phyloP scores from a whole-genome alignment of 2,329 filamentous ascomycete species.

The Drechslera avenae region DNA sequence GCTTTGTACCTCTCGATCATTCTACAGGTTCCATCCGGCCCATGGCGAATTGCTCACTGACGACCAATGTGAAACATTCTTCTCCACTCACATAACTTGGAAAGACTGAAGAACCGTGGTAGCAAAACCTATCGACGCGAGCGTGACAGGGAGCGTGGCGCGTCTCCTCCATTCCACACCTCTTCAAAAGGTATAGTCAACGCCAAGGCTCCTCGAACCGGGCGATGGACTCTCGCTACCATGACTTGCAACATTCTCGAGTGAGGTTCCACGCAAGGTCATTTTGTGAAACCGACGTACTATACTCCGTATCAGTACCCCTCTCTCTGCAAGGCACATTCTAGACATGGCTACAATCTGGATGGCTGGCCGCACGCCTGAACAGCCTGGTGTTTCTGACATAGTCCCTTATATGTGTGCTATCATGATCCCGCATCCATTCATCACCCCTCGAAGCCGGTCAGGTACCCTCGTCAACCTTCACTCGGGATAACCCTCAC shows the following conservation, averaged over 20 bases:
- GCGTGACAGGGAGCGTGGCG: slow-evolving; percentile 26
- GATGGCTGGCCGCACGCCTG: slow-evolving; percentile 34
- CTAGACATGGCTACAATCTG: slow-evolving; percentile 34
- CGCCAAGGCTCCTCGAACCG: slow-evolving; percentile 28
- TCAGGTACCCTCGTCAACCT: slow-evolving; percentile 24
- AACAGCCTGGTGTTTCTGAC: slow-evolving; percentile 10
- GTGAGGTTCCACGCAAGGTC: not conserved
- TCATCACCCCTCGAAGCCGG: slow-evolving; percentile 21
- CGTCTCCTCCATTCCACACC: slow-evolving; percentile 32
- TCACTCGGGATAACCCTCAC: slow-evolving; percentile 38
- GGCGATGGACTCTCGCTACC: slow-evolving; percentile 15
- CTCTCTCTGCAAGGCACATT: slow-evolving; percentile 46
- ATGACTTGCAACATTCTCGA: slow-evolving; percentile 36
- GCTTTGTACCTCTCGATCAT: no score
- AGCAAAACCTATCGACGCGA: slow-evolving; percentile 18
- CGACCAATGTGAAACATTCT: no score
- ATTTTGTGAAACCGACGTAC: slow-evolving; percentile 6
- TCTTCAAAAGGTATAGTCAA: slow-evolving; percentile 18
- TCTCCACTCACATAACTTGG: no score
- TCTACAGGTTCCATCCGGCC: no score
- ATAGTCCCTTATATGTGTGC: slow-evolving; percentile 36
- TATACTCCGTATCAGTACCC: slow-evolving; percentile 33
- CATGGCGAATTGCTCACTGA: no score
- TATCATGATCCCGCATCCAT: slow-evolving; percentile 20
- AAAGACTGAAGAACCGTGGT: not conserved